Conservation (phyloP, 2,329 filamentous ascomycete species). For the Fusarium ramigenum region DNA sequence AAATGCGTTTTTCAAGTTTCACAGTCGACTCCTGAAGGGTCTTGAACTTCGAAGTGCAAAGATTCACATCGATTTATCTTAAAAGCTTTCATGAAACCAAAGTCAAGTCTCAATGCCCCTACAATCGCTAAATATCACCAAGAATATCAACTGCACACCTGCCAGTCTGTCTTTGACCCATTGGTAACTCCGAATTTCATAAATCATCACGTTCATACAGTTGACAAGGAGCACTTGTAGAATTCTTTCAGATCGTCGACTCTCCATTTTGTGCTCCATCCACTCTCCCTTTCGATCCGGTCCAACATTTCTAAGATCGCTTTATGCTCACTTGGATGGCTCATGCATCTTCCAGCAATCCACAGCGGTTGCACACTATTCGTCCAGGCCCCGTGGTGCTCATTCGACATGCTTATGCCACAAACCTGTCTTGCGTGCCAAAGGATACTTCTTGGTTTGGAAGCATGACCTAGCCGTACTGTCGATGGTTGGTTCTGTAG, state of each 20-base stretch:
- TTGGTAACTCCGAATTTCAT: background rate
- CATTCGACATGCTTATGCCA: constrained; percentile 62
- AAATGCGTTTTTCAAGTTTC: background rate
- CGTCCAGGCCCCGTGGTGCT: constrained; percentile 62
- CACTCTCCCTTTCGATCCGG: constrained; percentile 61
- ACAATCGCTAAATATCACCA: background rate
- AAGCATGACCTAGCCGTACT: constrained; percentile 54
- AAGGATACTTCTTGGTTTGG: constrained; percentile 51
- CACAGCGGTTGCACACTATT: constrained; percentile 64
- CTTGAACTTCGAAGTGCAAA: too few relatives aligned
- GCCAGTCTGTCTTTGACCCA: background rate
- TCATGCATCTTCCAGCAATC: constrained; percentile 62
- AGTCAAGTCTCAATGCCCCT: background rate
- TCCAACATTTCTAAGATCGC: constrained; percentile 57
- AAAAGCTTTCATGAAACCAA: too few relatives aligned
- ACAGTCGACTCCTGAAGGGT: background rate
- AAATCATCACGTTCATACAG: background rate
- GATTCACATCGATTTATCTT: background rate
- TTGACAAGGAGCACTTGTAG: constrained; percentile 41
- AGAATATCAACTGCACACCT: background rate
- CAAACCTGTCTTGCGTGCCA: constrained; percentile 65
- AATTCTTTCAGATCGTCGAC: constrained; percentile 61
- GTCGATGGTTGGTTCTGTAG: constrained; percentile 56
- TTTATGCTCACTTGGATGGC: constrained; percentile 54
- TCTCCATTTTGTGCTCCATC: constrained; percentile 63